These are phyloP conservation scores for Cryptococcus sp. DNA, from an alignment of 1,284 basidiomycete species.

Conservation along the genomic window DNA sequence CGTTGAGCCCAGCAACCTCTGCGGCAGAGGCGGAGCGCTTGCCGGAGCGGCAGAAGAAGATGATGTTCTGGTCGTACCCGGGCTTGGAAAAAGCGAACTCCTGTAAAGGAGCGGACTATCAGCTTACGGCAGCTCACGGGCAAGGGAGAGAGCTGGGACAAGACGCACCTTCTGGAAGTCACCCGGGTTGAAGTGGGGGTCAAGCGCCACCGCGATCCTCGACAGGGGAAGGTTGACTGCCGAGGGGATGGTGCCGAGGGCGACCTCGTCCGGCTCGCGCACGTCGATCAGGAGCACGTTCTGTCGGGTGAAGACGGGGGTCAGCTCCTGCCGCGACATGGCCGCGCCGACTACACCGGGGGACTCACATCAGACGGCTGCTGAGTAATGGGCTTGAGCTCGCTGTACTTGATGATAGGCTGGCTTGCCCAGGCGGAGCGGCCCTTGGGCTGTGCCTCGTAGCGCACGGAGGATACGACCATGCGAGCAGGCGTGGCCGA, in stretches of 20 bases:
- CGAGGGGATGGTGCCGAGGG: slow-evolving; percentile 91
- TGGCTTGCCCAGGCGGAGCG: slow-evolving; percentile 34
- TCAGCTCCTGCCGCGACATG: not conserved
- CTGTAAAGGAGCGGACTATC: slow-evolving; percentile 17
- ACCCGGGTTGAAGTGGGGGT: slow-evolving; percentile 54
- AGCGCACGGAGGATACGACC: slow-evolving; percentile 14
- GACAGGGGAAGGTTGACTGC: slow-evolving; percentile 91
- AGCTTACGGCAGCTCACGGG: not conserved
- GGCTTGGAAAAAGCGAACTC: slow-evolving; percentile 85
- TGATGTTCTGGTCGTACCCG: slow-evolving; percentile 65
- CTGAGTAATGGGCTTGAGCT: slow-evolving; percentile 76
- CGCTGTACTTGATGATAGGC: slow-evolving; percentile 69
- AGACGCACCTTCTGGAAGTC: slow-evolving; percentile 58
- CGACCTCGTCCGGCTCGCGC: slow-evolving; percentile 87
- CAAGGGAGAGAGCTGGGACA: not conserved
- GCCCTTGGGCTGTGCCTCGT: slow-evolving; percentile 6
- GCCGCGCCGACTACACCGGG: not conserved
- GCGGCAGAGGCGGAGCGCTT: slow-evolving; percentile 76
- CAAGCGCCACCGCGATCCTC: slow-evolving; percentile 66
- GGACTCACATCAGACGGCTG: slow-evolving; percentile 71
- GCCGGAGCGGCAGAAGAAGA: slow-evolving; percentile 94
- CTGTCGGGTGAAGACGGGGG: slow-evolving; percentile 49
- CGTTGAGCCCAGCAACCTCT: slow-evolving; percentile 78
- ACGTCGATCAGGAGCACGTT: slow-evolving; percentile 85
- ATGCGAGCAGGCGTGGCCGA: slow-evolving; percentile 6